These are phyloP conservation scores for Teratosphaeria epicoccoides DNA, from an alignment of 2,329 filamentous ascomycete species.

Conservation along the genomic window DNA sequence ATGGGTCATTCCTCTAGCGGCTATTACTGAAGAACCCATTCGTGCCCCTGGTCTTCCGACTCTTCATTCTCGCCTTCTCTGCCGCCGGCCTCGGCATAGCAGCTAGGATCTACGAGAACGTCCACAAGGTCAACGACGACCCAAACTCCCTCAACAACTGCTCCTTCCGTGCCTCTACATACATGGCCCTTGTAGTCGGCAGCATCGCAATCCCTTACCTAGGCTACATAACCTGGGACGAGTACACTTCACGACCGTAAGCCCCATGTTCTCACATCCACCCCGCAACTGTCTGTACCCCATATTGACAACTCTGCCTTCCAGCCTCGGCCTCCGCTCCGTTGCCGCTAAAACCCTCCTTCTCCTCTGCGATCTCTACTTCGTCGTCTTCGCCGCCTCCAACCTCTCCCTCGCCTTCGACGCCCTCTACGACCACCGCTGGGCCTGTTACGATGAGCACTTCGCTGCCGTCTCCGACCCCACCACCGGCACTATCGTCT, in stretches of 20 bases:
- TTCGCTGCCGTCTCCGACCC: slow-evolving; percentile 8
- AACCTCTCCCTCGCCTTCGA: slow-evolving; percentile 86
- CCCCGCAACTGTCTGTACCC: background rate
- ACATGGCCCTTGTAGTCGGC: slow-evolving; percentile 84
- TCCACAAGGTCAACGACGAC: slow-evolving; percentile 28
- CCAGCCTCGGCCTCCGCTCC: slow-evolving; percentile 62
- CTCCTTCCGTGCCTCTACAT: slow-evolving; percentile 50
- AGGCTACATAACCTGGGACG: slow-evolving; percentile 87
- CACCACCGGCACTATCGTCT: slow-evolving; percentile 2
- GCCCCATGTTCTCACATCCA: slow-evolving; percentile 5
- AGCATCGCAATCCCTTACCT: slow-evolving; percentile 82
- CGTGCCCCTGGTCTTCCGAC: slow-evolving; percentile 71
- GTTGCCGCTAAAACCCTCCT: slow-evolving; percentile 78
- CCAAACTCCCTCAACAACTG: slow-evolving; percentile 26
- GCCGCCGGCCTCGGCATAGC: slow-evolving; percentile 71
- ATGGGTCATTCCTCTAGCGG: slow-evolving; percentile 29
- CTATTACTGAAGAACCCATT: slow-evolving; percentile 70
- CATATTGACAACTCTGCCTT: background rate
- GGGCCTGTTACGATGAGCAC: slow-evolving; percentile 33
- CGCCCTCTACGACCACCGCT: slow-evolving; percentile 56
- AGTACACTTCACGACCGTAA: slow-evolving; percentile 80
- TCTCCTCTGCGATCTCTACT: slow-evolving; percentile 84
- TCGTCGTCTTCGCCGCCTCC: slow-evolving; percentile 94
- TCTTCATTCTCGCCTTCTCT: slow-evolving; percentile 74
- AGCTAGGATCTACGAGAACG: slow-evolving; percentile 54